Evolutionary conservation across 2,329 filamentous ascomycete species (phyloP).

Genomic region (Sarocladium oryzae): DNA sequence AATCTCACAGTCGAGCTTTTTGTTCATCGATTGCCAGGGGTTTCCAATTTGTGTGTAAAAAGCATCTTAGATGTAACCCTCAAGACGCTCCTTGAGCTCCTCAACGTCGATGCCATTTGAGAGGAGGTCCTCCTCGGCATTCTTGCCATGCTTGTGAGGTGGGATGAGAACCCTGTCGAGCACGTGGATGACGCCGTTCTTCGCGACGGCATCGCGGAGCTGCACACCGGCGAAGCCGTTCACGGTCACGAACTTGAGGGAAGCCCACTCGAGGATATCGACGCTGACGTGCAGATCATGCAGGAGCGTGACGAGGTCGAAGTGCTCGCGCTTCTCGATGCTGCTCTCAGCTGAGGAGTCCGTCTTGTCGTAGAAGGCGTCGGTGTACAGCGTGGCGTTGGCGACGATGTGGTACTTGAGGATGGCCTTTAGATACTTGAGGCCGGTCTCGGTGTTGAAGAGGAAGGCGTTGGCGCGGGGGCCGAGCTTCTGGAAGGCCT

Average conservation of each 20-base stretch:
- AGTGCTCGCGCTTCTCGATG: slow-evolving; percentile 37
- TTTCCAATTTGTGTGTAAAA: too few species aligned
- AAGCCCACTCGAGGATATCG: slow-evolving; percentile 63
- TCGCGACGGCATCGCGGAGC: slow-evolving; percentile 63
- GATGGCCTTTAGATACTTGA: slow-evolving; percentile 69
- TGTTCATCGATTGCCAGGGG: too few species aligned
- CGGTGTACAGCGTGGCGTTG: slow-evolving; percentile 73
- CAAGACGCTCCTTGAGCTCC: slow-evolving; percentile 23
- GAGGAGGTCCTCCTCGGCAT: slow-evolving; percentile 22
- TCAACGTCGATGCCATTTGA: slow-evolving; percentile 21
- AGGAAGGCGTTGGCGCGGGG: slow-evolving; percentile 72
- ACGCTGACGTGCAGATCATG: slow-evolving; percentile 59
- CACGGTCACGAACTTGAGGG: slow-evolving; percentile 64
- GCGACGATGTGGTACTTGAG: slow-evolving; percentile 73
- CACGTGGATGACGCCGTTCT: slow-evolving; percentile 79
- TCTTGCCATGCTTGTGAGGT: slow-evolving; percentile 44
- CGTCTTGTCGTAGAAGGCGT: slow-evolving; percentile 60
- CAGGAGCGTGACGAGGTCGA: slow-evolving; percentile 69
- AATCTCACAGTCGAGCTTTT: too few species aligned
- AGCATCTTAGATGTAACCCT: slow-evolving; percentile 22
- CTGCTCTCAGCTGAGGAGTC: slow-evolving; percentile 21
- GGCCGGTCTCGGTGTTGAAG: slow-evolving; percentile 67
- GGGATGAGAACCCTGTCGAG: slow-evolving; percentile 69
- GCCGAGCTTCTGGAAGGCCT: slow-evolving; percentile 71
- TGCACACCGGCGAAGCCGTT: slow-evolving; percentile 65